Evolutionary conservation across 2,329 filamentous ascomycete species (phyloP), one percentile per base, ranked within the genome.

Genomic region (Paraphoma sp.): DNA sequence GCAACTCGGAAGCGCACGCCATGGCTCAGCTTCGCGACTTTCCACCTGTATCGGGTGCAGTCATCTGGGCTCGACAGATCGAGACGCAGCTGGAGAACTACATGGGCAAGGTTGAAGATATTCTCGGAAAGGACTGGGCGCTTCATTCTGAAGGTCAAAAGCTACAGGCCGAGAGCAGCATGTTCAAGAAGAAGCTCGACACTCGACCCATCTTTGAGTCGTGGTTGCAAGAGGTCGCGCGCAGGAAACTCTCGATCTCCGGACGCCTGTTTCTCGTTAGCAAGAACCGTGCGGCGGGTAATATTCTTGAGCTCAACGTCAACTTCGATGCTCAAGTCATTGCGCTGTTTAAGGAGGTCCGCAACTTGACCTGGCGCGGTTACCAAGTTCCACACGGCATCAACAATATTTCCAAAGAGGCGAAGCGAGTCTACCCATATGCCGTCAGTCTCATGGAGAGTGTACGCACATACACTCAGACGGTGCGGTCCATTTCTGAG

Each of bases 81-180:
- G 94, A 99, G 80, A 88, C 92, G 36, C 95, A 99, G 76, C 86
- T 99, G 9, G 90, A 97, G 71, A 91, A 89, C 10, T 99, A 99
- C 77, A 97, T 99, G 93, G 91, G 93, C 73, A 97, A 97, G 77
- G 94, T 99, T n/a, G 96, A 98, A 75, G 92, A 97, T 65, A 95
- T 99, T 38, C 86, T 99, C 18, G 95, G 95, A 48, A 89, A 91
- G 54, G 93, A 97, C 66, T 99, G 95, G 95, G 89, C 91, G 52
- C 82, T 98, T 57, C 96, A 99, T 71, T 87, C 93, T 6, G 95
- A 99, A 74, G 96, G 96, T 1, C 92, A 97, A 72, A 97, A 97
- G 77, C 84, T 99, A 17, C 90, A 94, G 70, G 89, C 88, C 54
- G 95, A 99, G 78, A 94, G 95, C 73, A 91, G 91, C 63, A 85